These are phyloP conservation scores for Setaria viridis DNA, from an alignment of 202 grass and related monocot species.

Conservation along the genomic window DNA sequence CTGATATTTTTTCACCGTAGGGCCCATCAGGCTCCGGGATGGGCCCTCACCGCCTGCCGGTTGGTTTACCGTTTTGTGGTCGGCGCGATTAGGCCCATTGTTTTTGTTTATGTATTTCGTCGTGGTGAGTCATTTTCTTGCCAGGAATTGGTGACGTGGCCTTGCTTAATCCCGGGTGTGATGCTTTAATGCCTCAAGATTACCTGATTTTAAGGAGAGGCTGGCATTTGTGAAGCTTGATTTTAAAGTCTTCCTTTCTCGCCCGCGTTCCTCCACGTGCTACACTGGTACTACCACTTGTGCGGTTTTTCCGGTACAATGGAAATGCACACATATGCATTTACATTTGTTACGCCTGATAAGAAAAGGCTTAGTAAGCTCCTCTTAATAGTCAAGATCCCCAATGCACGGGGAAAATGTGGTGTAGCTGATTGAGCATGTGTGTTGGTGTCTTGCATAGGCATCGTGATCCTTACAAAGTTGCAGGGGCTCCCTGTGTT, in stretches of 20 bases:
- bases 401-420: too few relatives aligned
- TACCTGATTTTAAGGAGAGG: neutral
- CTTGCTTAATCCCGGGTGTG: neutral
- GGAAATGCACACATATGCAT: too few relatives aligned
- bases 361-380: too few relatives aligned
- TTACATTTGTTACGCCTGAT: too few relatives aligned
- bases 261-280: neutral
- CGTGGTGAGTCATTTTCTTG: neutral
- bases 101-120: neutral
- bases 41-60: neutral
- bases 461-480: too few relatives aligned
- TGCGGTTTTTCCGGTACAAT: too few relatives aligned
- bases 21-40: too few relatives aligned
- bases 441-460: too few relatives aligned
- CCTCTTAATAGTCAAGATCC: too few relatives aligned
- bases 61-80: neutral
- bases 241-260: neutral
- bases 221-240: neutral
- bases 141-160: neutral
- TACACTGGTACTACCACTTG: too few relatives aligned
- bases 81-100: neutral
- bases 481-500: too few relatives aligned
- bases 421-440: too few relatives aligned
- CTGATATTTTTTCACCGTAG: neutral
- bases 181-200: neutral